Evolutionary conservation across 306 rosid genomes (phyloP).

Genomic region (Fagus sylvatica): DNA sequence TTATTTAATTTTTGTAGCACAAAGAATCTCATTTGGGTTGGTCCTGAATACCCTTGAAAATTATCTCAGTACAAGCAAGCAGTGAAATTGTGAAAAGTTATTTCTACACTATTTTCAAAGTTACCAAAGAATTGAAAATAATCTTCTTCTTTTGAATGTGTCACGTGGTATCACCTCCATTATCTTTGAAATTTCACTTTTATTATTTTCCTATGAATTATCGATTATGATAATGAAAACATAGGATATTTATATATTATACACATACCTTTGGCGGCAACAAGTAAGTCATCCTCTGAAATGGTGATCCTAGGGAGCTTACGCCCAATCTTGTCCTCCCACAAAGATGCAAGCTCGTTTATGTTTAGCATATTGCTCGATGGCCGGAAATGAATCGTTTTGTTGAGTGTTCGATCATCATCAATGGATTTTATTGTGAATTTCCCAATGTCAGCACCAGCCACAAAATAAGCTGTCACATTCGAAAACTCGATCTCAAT

Average conservation of each 20-base stretch:
- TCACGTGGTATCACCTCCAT: neutral
- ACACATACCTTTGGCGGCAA: neutral
- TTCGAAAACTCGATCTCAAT: neutral
- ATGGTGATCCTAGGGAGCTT: neutral
- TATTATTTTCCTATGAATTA: no score
- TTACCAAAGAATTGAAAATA: no score
- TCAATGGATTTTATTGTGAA: conserved; percentile 3
- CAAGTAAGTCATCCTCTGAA: conserved; percentile 5
- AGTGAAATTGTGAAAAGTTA: no score
- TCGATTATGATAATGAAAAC: no score
- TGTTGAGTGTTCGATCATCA: neutral
- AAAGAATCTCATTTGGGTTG: no score
- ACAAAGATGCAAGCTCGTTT: conserved; percentile 9
- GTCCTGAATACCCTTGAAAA: no score
- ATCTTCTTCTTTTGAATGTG: neutral
- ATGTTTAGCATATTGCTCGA: neutral
- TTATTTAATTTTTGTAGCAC: no score
- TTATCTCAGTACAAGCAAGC: no score
- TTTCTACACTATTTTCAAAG: no score
- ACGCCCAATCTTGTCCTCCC: conserved; percentile 3
- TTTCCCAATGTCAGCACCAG: neutral
- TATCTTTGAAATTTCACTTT: no score
- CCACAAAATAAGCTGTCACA: conserved; percentile 4
- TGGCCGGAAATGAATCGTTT: conserved; percentile 7
- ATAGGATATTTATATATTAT: neutral